Evolutionary conservation across 2,329 filamentous ascomycete genomes (phyloP).

Genomic region (Fusarium globosum): DNA sequence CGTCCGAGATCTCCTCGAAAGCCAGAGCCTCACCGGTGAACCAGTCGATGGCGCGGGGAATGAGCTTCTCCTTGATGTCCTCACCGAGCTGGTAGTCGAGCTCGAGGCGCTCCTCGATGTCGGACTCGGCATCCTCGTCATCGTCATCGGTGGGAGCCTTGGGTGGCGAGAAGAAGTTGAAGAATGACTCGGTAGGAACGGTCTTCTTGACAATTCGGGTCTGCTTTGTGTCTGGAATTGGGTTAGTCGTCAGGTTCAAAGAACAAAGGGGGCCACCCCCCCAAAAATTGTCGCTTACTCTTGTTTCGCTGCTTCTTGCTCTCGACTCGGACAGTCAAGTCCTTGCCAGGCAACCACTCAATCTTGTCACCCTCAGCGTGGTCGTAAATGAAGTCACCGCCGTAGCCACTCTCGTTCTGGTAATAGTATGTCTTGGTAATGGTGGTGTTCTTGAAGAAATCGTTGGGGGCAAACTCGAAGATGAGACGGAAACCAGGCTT

Average conservation of each 20-base stretch:
- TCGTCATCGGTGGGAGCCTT: slow-evolving; percentile 79
- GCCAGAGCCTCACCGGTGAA: slow-evolving; percentile 98
- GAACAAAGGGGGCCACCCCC: neutral
- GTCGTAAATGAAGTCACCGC: slow-evolving; percentile 99
- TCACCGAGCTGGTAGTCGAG: slow-evolving; percentile 98
- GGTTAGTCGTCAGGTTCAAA: slow-evolving; percentile 6
- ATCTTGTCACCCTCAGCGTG: slow-evolving; percentile 99
- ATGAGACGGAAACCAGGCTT: slow-evolving; percentile 98
- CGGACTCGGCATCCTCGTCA: slow-evolving; percentile 81
- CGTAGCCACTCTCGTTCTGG: slow-evolving; percentile 98
- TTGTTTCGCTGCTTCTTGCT: slow-evolving; percentile 99
- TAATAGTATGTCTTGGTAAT: slow-evolving; percentile 99
- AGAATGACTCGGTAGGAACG: slow-evolving; percentile 97
- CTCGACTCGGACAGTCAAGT: slow-evolving; percentile 93
- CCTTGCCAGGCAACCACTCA: slow-evolving; percentile 93
- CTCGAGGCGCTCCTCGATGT: slow-evolving; percentile 97
- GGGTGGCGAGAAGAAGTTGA: slow-evolving; percentile 98
- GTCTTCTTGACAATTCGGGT: slow-evolving; percentile 99
- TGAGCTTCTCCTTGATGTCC: slow-evolving; percentile 99
- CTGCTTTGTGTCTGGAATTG: slow-evolving; percentile 88
- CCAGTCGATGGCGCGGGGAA: slow-evolving; percentile 98
- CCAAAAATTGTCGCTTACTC: slow-evolving; percentile 70
- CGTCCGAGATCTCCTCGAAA: slow-evolving; percentile 89
- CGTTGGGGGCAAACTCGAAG: slow-evolving; percentile 95
- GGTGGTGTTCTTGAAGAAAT: slow-evolving; percentile 97